Conservation (phyloP, 169 alveolate genomes). For the Cryptosporidium xiaoi region DNA sequence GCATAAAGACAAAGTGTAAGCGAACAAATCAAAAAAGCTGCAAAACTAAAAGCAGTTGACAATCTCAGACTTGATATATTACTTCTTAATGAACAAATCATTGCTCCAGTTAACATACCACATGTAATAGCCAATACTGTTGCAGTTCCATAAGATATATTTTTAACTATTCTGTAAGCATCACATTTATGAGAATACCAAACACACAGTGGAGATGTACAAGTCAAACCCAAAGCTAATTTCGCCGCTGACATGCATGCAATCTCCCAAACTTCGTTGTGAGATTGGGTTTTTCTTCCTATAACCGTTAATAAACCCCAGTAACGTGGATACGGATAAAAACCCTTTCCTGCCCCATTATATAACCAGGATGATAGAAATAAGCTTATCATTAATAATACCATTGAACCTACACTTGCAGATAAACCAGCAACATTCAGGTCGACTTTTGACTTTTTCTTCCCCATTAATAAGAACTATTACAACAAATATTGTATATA, state of each 20-base stretch:
- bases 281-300: constrained; percentile 66
- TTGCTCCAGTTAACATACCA: constrained; percentile 74
- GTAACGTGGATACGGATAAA: constrained; percentile 71
- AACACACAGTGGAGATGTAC: constrained; percentile 61
- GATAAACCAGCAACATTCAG: constrained; percentile 66
- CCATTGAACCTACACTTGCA: constrained; percentile 70
- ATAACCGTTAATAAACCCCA: constrained; percentile 73
- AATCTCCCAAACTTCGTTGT: constrained; percentile 65
- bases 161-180: constrained; percentile 66
- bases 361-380: constrained; percentile 66
- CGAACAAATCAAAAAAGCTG: constrained; percentile 51
- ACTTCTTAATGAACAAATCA: constrained; percentile 64
- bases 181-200: constrained; percentile 74
- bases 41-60: constrained; percentile 68
- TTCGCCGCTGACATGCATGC: constrained; percentile 70
- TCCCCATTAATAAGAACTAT: constrained; percentile 11
- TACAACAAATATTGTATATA: too few relatives aligned
- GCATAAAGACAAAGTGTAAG: constrained; percentile 22
- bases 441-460: constrained; percentile 43
- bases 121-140: constrained; percentile 62
- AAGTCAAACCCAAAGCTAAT: constrained; percentile 55
- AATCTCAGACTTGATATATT: constrained; percentile 68
- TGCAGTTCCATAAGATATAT: constrained; percentile 63
- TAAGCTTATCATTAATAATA: constrained; percentile 52
- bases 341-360: constrained; percentile 73